These are phyloP conservation scores for Diaporthe sp. DNA, from an alignment of 2,329 filamentous ascomycete species.

Conservation along the genomic window DNA sequence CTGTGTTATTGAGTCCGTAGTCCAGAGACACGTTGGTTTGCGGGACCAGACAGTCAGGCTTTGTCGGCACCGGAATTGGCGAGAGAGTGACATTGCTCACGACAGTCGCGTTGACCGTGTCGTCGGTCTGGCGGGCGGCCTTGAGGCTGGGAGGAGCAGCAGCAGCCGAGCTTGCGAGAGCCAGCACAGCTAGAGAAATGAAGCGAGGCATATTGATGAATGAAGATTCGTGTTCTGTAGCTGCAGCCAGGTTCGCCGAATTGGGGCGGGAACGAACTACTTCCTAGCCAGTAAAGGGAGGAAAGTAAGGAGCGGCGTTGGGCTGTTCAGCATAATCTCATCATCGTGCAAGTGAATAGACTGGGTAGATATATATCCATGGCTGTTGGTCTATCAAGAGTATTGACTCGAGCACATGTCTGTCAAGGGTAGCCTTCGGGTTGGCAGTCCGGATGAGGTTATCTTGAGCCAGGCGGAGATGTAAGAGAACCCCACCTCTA, in stretches of 20 bases:
- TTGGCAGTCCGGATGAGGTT: conserved; percentile 14
- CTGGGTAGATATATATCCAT: neutral
- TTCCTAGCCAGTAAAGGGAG: neutral
- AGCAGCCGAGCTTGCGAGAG: conserved; percentile 17
- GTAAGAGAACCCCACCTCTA: conserved; percentile 4
- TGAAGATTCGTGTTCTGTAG: too few relatives aligned
- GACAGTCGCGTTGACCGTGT: neutral
- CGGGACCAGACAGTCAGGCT: conserved; percentile 6
- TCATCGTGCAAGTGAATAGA: neutral
- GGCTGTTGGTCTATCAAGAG: neutral
- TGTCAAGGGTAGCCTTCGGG: neutral
- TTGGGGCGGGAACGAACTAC: neutral
- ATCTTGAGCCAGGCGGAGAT: conserved; percentile 23
- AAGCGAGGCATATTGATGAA: neutral
- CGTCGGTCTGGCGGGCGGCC: conserved; percentile 28
- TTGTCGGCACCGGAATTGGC: conserved; percentile 15
- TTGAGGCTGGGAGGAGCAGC: conserved; percentile 26
- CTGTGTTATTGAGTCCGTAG: conserved; percentile 29
- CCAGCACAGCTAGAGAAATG: conserved; percentile 24
- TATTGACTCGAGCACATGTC: conserved; percentile 29
- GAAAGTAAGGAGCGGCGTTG: neutral
- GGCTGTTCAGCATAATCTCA: neutral
- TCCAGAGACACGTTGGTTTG: conserved; percentile 20
- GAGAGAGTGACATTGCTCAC: conserved; percentile 35
- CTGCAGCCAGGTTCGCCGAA: neutral